phyloP scores from a whole-genome alignment of 805 yeast species.

The Metschnikowia cubensis region DNA sequence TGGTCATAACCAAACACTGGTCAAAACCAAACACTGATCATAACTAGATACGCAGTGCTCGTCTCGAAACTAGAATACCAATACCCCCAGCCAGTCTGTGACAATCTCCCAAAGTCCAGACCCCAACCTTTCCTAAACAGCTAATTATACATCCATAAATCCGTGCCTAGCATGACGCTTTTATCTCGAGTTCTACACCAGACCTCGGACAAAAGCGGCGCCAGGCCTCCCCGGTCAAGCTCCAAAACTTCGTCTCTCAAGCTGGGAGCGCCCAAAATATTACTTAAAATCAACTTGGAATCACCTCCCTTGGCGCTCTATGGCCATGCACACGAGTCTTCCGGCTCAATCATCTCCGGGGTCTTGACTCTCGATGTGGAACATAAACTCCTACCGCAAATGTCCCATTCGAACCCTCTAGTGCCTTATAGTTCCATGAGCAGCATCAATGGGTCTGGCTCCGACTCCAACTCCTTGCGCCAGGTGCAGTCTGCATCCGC shows the following conservation, averaged over 20 bases:
- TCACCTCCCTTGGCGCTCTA: slow-evolving; percentile 88
- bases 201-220: slow-evolving; percentile 12
- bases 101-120: too few relatives aligned
- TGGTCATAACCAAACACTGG: too few relatives aligned
- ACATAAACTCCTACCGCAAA: not conserved
- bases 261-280: slow-evolving; percentile 27
- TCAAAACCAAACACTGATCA: too few relatives aligned
- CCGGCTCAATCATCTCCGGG: slow-evolving; percentile 87
- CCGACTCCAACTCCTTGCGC: not conserved
- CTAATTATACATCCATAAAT: not conserved
- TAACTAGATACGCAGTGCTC: too few relatives aligned
- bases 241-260: not conserved
- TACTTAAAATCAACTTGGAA: slow-evolving; percentile 63
- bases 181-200: slow-evolving; percentile 22
- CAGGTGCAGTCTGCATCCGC: slow-evolving; percentile 1
- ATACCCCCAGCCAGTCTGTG: too few relatives aligned
- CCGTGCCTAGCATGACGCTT: slow-evolving; percentile 16
- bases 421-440: slow-evolving; percentile 5
- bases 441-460: not conserved
- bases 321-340: slow-evolving; percentile 71
- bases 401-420: slow-evolving; percentile 1
- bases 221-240: slow-evolving; percentile 1
- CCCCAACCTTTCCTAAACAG: too few relatives aligned
- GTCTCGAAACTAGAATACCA: too few relatives aligned
- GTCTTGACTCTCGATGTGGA: slow-evolving; percentile 48